Evolutionary conservation across 148 eudicot genomes (phyloP), one percentile per base, ranked within the genome.

Genomic region (Rhododendron ovatum): DNA sequence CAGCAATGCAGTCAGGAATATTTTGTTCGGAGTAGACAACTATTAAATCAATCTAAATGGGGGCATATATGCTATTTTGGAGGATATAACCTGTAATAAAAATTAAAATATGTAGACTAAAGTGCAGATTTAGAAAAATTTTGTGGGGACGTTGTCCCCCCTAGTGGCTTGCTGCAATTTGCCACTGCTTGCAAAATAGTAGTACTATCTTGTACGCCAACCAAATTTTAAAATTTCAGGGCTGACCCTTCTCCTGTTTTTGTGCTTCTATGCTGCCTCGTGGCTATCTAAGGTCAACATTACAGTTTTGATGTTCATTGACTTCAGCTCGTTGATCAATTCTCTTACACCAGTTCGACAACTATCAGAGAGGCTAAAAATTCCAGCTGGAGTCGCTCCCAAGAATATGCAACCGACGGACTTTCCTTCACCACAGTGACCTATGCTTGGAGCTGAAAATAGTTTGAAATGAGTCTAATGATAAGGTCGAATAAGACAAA

Each of bases 341-440:
- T 39, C 41, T 39, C 41, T 39, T 39, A 39, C 5, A 3, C 5
- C 41, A 39, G 6, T 39, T 39, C 41, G 41, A 39, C 41, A 39
- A 39, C 41, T 39, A 39, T 39, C 5, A 39, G 3, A 39, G 41
- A 39, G 41, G 41, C 41, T 39, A 4, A 39, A 39, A 39, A 3
- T 39, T 4, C 41, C 41, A 39, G 41, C 95, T 7, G 87, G 88
- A 43, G 84, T 82, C 39, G 91, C 92, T 84, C 88, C 94, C 59
- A 88, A 53, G 86, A 90, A 95, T 78, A 96, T 87, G 80, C 91
- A 95, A 14, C 95, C 96, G 61, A 89, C 80, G 2, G 99, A 93
- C 87, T 89, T 92, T 82, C 98, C 98, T 74, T 90, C 92, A 71
- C 83, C 87, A 13, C 83, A 48, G 83, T 85, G 83, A 37, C 87